phyloP scores from a whole-genome alignment of 2,329 filamentous ascomycete genomes.

The Diplodia corticola region DNA sequence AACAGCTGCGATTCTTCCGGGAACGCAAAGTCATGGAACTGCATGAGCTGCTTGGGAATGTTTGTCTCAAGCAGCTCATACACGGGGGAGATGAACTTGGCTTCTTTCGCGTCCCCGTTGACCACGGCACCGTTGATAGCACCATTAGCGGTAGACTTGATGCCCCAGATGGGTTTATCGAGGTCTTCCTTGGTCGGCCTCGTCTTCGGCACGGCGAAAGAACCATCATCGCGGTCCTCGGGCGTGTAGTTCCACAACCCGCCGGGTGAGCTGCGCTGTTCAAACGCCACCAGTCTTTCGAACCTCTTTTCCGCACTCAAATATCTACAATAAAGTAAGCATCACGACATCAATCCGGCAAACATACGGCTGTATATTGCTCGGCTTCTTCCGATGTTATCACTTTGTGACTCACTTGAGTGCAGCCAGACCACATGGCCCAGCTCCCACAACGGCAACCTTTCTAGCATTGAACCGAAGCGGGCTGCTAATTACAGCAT shows the following conservation, averaged over 20 bases:
- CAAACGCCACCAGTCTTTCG: constrained; percentile 71
- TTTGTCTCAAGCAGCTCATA: constrained; percentile 85
- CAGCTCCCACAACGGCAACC: constrained; percentile 80
- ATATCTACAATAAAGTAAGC: constrained; percentile 53
- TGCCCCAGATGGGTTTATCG: constrained; percentile 62
- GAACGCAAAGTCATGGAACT: constrained; percentile 71
- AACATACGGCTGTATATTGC: neutral
- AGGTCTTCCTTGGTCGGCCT: constrained; percentile 49
- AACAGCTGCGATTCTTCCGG: constrained; percentile 67
- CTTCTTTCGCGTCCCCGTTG: constrained; percentile 37
- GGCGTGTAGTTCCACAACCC: constrained; percentile 84
- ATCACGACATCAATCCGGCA: neutral
- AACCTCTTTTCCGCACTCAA: constrained; percentile 71
- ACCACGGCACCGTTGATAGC: neutral
- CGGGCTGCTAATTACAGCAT: neutral
- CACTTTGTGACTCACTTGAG: constrained; percentile 58
- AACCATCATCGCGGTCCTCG: constrained; percentile 47
- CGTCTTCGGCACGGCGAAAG: constrained; percentile 65
- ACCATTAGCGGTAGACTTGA: neutral
- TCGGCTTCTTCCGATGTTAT: neutral
- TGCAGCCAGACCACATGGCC: constrained; percentile 73
- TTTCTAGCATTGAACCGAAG: constrained; percentile 49
- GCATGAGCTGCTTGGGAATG: constrained; percentile 79
- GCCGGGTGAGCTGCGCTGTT: constrained; percentile 74
- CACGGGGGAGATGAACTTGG: constrained; percentile 77